These are phyloP conservation scores for Sporothrix pallida DNA, from an alignment of 2,329 filamentous ascomycete genomes.

Conservation along the genomic window DNA sequence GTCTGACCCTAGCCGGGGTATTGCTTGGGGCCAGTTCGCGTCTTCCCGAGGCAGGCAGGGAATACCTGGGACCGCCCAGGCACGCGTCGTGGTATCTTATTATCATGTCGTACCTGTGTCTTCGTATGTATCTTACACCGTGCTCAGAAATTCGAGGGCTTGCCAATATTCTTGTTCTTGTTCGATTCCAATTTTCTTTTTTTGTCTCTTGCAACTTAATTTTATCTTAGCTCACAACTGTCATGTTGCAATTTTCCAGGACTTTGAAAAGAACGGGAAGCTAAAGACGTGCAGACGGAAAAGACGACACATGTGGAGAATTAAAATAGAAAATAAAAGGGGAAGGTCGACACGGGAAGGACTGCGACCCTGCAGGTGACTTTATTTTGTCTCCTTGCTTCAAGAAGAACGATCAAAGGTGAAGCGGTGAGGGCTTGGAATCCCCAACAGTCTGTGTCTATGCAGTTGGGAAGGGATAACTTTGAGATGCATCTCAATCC, in stretches of 20 bases:
- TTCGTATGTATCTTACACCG: too few species aligned
- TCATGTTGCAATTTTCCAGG: neutral
- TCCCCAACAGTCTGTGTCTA: neutral
- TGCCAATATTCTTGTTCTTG: neutral
- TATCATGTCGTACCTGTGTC: neutral
- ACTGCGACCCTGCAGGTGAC: neutral
- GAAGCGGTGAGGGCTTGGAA: constrained; percentile 16
- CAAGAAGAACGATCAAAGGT: neutral
- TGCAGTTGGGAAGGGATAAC: constrained; percentile 3
- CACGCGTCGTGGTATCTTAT: neutral
- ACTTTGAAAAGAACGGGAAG: neutral
- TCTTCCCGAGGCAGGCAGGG: constrained; percentile 25
- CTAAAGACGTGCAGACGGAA: constrained; percentile 1
- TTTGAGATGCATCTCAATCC: neutral
- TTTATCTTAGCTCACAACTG: too few species aligned
- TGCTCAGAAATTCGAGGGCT: neutral
- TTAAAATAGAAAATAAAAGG: neutral
- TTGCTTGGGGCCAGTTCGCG: constrained; percentile 14
- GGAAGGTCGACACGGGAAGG: neutral
- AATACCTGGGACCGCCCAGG: neutral
- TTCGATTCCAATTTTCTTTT: neutral
- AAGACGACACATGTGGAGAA: constrained; percentile 1
- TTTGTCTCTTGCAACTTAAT: neutral
- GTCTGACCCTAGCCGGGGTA: constrained; percentile 15
- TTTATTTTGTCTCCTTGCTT: neutral